Evolutionary conservation across 345 rosid genomes (phyloP), one percentile per base, ranked within the genome.

Genomic region (Cardamine resedifolia): DNA sequence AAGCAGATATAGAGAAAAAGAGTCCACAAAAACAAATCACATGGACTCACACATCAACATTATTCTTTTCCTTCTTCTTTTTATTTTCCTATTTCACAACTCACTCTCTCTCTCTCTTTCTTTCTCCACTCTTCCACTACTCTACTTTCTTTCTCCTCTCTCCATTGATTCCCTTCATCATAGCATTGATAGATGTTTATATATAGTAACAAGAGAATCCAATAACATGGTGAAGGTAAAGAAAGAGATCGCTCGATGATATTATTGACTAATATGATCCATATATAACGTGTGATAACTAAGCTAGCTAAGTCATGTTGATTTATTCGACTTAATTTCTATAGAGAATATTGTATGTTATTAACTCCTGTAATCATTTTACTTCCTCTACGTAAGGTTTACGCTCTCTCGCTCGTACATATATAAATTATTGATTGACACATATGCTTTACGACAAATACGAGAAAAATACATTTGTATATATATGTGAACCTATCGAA

Each of bases 21-120:
- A 73, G 23, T 33, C 26, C 71, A 73, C 45, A 73, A 47, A 47
- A 65, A 47, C 50, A 19, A 65, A 73, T 65, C 71, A 73, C 77
- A 73, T 73, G 77, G 66, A 65, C 33, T 73, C 58, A 47, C 58
- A 65, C 52, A 73, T 65, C 77, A 73, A 23, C 55, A 64, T 65
- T 65, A 65, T 65, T 65, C 66, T 57, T 50, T 21, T 38, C 53
- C 26, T 49, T n/a, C 2, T 28, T 58, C 31, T 14, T 33, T 33
- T 34, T 33, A 7, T 31, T 15, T 47, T 12, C 2, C 6, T 62
- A 16, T 55, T 28, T 55, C 38, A 52, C 58, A 36, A 1, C 38
- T 36, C 24, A 15, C n/a, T n/a, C 20, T 62, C 36, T 8, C 4
- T 58, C 39, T 53, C 7, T 55, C 36, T 4, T 16, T 4, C n/a